phyloP scores from a whole-genome alignment of 495 filamentous ascomycete genomes.

The Podospora fimiseda region DNA sequence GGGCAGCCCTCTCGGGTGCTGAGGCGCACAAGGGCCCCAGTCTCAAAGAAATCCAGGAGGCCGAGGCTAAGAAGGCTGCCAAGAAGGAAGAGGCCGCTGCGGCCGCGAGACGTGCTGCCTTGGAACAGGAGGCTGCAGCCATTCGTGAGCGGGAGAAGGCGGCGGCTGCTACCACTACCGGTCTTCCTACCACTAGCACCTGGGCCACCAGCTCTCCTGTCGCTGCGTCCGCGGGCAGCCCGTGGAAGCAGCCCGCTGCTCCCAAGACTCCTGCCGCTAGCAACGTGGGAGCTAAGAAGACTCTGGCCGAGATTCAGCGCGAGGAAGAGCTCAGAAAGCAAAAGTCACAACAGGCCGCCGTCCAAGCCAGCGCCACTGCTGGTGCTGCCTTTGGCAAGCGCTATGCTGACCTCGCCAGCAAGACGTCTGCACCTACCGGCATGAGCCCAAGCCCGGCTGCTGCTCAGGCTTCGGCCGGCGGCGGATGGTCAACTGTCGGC shows the following conservation, averaged over 20 bases:
- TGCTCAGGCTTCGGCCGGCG: conserved; percentile 29
- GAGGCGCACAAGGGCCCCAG: conserved; percentile 83
- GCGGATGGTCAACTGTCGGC: conserved; percentile 95
- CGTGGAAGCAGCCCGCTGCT: conserved; percentile 54
- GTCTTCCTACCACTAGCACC: conserved; percentile 80
- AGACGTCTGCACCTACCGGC: conserved; percentile 34
- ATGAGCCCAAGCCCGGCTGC: conserved; percentile 5
- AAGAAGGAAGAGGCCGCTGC: conserved; percentile 79
- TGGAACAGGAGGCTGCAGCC: conserved; percentile 67
- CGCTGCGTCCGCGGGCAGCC: conserved; percentile 44
- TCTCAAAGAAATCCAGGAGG: conserved; percentile 93
- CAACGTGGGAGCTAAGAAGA: conserved; percentile 64
- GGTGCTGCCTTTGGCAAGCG: conserved; percentile 63
- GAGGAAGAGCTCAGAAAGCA: conserved; percentile 91
- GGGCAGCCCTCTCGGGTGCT: conserved; percentile 72
- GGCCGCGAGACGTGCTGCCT: conserved; percentile 65
- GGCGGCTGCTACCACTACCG: conserved; percentile 55
- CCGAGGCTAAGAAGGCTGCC: conserved; percentile 89
- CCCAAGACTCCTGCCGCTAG: conserved; percentile 36
- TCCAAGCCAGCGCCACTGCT: conserved; percentile 44
- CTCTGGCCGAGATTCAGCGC: conserved; percentile 89
- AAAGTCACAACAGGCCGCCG: conserved; percentile 50
- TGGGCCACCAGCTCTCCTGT: conserved; percentile 77
- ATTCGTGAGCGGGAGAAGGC: conserved; percentile 53
- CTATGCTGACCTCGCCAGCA: conserved; percentile 92